phyloP scores from a whole-genome alignment of 1,284 basidiomycete genomes.

The Vanrija sp. region DNA sequence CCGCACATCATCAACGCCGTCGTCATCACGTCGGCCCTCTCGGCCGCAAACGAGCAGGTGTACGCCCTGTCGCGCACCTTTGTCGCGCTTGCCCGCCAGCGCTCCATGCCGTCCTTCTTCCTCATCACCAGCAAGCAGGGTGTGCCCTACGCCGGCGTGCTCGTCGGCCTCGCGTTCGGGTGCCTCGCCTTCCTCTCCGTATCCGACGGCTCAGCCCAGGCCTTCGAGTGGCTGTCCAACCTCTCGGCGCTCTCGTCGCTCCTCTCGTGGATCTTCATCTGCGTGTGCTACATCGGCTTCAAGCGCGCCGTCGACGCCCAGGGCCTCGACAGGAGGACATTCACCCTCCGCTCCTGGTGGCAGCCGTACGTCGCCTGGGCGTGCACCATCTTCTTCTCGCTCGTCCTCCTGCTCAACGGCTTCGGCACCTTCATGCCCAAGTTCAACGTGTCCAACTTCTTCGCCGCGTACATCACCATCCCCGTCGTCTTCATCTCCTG shows the following conservation, averaged over 20 bases:
- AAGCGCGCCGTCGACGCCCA: constrained; percentile 23
- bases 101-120: constrained; percentile 61
- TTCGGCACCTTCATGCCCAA: constrained; percentile 5
- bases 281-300: constrained; percentile 23
- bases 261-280: constrained; percentile 63
- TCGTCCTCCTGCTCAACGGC: constrained; percentile 23
- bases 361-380: constrained; percentile 23
- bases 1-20: constrained; percentile 66
- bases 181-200: constrained; percentile 57
- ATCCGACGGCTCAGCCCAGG: constrained; percentile 57
- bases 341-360: constrained; percentile 14
- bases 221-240: constrained; percentile 69
- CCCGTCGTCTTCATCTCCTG: constrained; percentile 15
- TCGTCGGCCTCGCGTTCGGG: constrained; percentile 62
- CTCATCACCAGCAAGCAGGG: constrained; percentile 64
- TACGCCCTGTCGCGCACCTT: constrained; percentile 43
- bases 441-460: constrained; percentile 11
- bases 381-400: constrained; percentile 14
- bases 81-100: constrained; percentile 50
- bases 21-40: constrained; percentile 54
- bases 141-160: constrained; percentile 69
- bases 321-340: constrained; percentile 13
- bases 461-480: constrained; percentile 22
- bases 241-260: constrained; percentile 53
- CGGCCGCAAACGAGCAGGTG: constrained; percentile 26